Conservation (phyloP, 202 grass and related monocot species). For the Carex sylvatica region DNA sequence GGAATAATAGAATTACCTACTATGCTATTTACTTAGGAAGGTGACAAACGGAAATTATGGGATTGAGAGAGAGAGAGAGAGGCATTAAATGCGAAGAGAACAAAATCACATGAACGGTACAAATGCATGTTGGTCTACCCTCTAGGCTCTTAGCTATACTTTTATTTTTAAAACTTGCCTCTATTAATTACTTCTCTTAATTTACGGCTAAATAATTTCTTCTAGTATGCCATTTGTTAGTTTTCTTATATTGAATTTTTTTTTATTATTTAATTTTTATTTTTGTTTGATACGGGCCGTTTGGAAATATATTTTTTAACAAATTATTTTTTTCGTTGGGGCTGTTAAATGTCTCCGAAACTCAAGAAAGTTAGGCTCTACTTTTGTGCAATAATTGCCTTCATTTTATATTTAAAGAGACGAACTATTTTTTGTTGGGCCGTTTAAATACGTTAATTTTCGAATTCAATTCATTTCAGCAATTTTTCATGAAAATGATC, state of each 20-base stretch:
- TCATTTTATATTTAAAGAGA: too few relatives aligned
- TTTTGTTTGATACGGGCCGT: too few relatives aligned
- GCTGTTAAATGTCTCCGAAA: too few relatives aligned
- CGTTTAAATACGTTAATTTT: too few relatives aligned
- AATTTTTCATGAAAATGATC: too few relatives aligned
- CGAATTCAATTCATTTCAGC: too few relatives aligned
- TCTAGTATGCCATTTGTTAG: not conserved
- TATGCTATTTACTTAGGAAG: not conserved
- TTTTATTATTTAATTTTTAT: not conserved
- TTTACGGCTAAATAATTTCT: not conserved
- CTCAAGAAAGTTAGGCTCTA: too few relatives aligned
- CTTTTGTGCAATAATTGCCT: too few relatives aligned
- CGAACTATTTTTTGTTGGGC: too few relatives aligned
- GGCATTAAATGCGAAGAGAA: conserved; percentile 7
- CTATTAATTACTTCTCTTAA: not conserved
- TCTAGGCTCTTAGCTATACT: not conserved
- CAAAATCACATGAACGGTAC: not conserved
- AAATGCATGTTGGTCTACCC: not conserved
- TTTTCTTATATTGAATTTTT: not conserved
- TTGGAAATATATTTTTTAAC: too few relatives aligned
- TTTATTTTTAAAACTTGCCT: too few relatives aligned
- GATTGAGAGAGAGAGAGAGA: conserved; percentile 1
- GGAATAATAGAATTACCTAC: not conserved
- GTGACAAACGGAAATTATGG: not conserved
- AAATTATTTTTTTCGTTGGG: too few relatives aligned